Evolutionary conservation across 305 asterid species (phyloP), one percentile per base, ranked within the genome.

Genomic region (Petunia hybrid): DNA sequence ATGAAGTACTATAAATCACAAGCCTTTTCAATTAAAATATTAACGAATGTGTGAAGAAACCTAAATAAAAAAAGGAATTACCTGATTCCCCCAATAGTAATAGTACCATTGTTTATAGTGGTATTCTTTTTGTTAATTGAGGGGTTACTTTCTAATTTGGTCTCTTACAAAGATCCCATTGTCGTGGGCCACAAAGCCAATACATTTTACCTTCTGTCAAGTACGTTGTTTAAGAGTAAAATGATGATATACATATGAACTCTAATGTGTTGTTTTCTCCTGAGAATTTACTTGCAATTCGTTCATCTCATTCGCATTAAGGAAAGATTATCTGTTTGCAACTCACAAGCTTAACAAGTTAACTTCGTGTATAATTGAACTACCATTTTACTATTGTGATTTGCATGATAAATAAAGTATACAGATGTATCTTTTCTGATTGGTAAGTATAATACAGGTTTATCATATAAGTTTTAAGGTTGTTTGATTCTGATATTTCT

Each of bases 291-390:
- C 36, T 35, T 35, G 68, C 36, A 62, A 35, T 36, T 62, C 6
- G 1, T 31, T 61, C 42, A 62, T 9, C 67, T 6, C 14, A 14
- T 31, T 7, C 41, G 31, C 35, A 62, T 35, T 22, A 62, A 62
- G 67, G 35, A 31, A 35, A 31, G 66, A 61, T 38, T 62, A 35
- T 35, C 35, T 31, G 35, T 8, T 8, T 67, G 74, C 14, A 67
- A 67, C 7, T 6, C 55, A 66, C 12, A 67, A 66, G 73, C 36
- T 66, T 66, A 39, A 66, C 73, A 38, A 76, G 40, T 76, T 40
- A 41, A 57, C 16, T 76, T 39, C 14, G 66, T 57, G 56, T 76
- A 16, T 22, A 55, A 40, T 75, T 55, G 51, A 38, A 39, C 6
- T 55, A 14, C 64, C 35, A 31, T 55, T 75, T 51, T 55, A 36